Conservation (phyloP, 768 basidiomycete genomes). For the Macrolepiota dolichaula region DNA sequence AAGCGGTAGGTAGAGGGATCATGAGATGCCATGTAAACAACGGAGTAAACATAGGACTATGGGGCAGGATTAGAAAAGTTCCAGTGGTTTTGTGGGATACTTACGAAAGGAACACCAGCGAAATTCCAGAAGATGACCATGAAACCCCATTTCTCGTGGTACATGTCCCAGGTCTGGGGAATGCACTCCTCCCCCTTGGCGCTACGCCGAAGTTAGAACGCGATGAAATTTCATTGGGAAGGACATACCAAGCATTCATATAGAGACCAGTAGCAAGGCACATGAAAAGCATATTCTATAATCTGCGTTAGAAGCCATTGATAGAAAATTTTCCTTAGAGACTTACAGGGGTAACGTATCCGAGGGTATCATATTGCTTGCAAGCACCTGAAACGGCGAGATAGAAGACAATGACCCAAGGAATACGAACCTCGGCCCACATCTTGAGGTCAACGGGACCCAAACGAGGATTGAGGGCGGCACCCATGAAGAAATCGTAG, state of each 20-base stretch:
- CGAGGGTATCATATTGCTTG: slow-evolving; percentile 92
- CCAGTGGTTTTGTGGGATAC: slow-evolving; percentile 21
- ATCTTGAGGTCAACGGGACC: slow-evolving; percentile 94
- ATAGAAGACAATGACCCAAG: slow-evolving; percentile 96
- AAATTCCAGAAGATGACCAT: slow-evolving; percentile 99
- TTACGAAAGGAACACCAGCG: slow-evolving; percentile 87
- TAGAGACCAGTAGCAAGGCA: slow-evolving; percentile 94
- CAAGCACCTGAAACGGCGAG: slow-evolving; percentile 88
- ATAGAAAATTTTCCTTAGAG: not conserved
- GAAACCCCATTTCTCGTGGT: slow-evolving; percentile 98
- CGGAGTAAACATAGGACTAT: slow-evolving; percentile 94
- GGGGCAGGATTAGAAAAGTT: not conserved
- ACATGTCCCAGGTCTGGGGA: slow-evolving; percentile 99
- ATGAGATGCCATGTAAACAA: slow-evolving; percentile 96
- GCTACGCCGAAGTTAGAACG: slow-evolving; percentile 31
- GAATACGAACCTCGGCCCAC: slow-evolving; percentile 97
- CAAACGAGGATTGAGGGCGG: slow-evolving; percentile 88
- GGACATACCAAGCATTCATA: slow-evolving; percentile 80
- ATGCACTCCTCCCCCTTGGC: slow-evolving; percentile 94
- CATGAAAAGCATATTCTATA: slow-evolving; percentile 95
- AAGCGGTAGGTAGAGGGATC: slow-evolving; percentile 86
- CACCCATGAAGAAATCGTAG: slow-evolving; percentile 98
- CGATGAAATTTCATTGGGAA: not conserved
- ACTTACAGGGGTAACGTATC: slow-evolving; percentile 87
- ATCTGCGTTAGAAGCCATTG: not conserved